Evolutionary conservation across 768 basidiomycete genomes (phyloP), one percentile per base, ranked within the genome.

Genomic region (Pleurotus citrinopileatus): DNA sequence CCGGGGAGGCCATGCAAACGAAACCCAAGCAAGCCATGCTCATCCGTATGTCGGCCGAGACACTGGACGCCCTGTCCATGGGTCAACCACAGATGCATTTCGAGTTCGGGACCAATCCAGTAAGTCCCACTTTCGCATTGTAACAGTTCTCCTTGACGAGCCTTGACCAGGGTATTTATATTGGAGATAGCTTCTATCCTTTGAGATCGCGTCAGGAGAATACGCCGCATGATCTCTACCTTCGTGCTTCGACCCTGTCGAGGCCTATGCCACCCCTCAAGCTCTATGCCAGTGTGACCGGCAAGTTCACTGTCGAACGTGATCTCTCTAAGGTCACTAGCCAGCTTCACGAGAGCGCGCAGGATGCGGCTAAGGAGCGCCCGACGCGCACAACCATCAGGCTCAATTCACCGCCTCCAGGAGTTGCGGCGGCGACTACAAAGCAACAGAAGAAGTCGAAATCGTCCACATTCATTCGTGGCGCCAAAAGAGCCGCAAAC

Each of bases 11-110:
- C 0, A 63, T 77, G 28, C 80, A 81, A 28, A 75, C 84, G 3
- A 81, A 78, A 55, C 82, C 83, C 10, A 89, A 88, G 73, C 77
- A 78, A 22, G 89, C 89, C 44, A 84, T 90, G 81, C 72, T 91
- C 46, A 79, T 91, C 36, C 84, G 87, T 54, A 76, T 91, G 79
- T 82, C 89, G 3, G 75, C 80, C 28, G 86, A 89, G 66, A 82
- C 86, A 0, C 73, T 91, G 56, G 83, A 88, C 53, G 84, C 85
- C 1, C 78, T 91, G 38, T 79, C 83, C 38, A 70, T 73, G 32
- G 66, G 73, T 13, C 74, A 76, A 3, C 66, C 71, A 0, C 69
- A 64, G 48, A 67, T 90, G 63, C 70, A 83, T 36, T 79, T 91
- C 55, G 77, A 84, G 57, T 87, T 90, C 61, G 82, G 81, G 20